Percentiles rank a stretch among this genome's conserved stretches.
Conservation (phyloP, 306 rosid genomes). For the Rubus parviflorus region DNA sequence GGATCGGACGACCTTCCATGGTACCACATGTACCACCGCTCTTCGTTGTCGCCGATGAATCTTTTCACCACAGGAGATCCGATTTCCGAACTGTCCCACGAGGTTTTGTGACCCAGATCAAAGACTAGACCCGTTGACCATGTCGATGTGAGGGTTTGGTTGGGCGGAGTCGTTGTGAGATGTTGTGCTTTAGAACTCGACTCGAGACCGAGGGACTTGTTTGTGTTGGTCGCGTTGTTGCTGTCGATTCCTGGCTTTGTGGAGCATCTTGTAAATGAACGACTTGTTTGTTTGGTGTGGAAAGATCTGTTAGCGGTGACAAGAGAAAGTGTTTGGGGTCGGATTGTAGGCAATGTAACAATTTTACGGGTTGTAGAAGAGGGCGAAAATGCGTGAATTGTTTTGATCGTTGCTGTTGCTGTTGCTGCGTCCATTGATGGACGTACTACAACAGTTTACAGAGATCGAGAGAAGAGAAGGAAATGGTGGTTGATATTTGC, state of each 20-base stretch:
- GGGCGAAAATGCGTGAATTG: not conserved
- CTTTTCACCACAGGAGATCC: constrained; percentile 77
- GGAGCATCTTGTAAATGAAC: constrained; percentile 18
- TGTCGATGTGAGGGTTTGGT: constrained; percentile 24
- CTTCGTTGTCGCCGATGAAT: constrained; percentile 70
- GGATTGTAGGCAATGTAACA: constrained; percentile 10
- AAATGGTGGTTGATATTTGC: constrained; percentile 1
- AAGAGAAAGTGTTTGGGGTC: constrained; percentile 4
- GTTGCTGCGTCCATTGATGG: constrained; percentile 20
- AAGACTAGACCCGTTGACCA: constrained; percentile 58
- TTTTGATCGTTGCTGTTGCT: constrained; percentile 16
- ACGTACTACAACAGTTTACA: constrained; percentile 3
- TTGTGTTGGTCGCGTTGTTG: constrained; percentile 24
- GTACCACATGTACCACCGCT: constrained; percentile 88
- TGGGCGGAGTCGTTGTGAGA: constrained; percentile 2
- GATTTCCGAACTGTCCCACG: constrained; percentile 70
- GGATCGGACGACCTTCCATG: constrained; percentile 41
- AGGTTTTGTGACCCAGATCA: constrained; percentile 46
- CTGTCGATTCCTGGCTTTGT: constrained; percentile 23
- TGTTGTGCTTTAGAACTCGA: constrained; percentile 17
- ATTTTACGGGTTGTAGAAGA: constrained; percentile 1
- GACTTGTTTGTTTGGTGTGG: not conserved
- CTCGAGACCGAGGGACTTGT: constrained; percentile 19
- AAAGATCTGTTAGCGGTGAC: not conserved
- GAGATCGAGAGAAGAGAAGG: not conserved